Evolutionary conservation across 1,139 yeast genomes (phyloP), one percentile per base, ranked within the genome.

Genomic region (Suhomyces guaymorum): DNA sequence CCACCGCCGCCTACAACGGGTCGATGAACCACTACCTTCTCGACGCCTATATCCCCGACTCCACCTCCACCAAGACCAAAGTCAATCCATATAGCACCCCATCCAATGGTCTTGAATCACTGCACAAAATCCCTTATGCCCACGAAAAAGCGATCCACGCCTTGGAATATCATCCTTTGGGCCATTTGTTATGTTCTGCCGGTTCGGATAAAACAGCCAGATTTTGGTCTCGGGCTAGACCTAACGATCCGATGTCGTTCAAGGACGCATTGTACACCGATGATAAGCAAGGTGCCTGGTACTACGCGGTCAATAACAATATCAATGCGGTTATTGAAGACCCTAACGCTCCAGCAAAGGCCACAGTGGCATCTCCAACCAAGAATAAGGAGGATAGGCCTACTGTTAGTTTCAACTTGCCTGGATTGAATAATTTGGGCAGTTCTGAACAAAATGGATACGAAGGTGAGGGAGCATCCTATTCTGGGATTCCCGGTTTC

Each of bases 201-300:
- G 92, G 97, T 17, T 89, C 94, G 41, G 98, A 92, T 60, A 78
- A 94, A 54, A 80, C 94, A 9, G 88, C 95, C n/a, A 66, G 97
- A 43, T 87, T 92, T 62, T 92, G 98, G 98, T 81, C 92, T 22
- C 72, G 98, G 35, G 85, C 95, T 1, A 72, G 96, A 54, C 97
- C 97, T 1, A 84, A 83, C 48, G 98, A 92, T 61, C 84, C 88
- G 1, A 76, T 75, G 55, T 85, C 90, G 3, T 88, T 80, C 62
- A 78, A 81, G 46, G 97, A 90, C 57, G 83, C 89, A 14, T 80
- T 87, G 41, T 82, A 83, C 58, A 80, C 85, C 10, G 79, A 80
- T 52, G 83, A 81, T 33, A 83, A 82, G 51, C 71, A 70, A 34
- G 85, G 83, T 26, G 84, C 86, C 2, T 80, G 88, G 87, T 81